Evolutionary conservation across 1,284 basidiomycete species (phyloP).

Genomic region (Vanrija humicola): DNA sequence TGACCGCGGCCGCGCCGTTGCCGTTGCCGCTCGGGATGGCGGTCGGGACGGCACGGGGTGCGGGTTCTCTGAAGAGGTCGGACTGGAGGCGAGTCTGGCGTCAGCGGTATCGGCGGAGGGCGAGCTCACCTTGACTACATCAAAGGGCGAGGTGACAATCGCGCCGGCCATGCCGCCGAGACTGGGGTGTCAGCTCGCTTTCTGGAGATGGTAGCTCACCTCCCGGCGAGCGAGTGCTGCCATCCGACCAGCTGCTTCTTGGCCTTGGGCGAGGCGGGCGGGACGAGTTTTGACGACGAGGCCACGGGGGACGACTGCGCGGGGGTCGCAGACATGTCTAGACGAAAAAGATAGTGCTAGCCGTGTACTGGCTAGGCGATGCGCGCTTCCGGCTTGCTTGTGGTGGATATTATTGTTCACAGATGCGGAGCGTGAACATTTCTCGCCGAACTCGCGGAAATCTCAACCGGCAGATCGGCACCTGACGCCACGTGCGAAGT

Average conservation of each 20-base stretch:
- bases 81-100: constrained; percentile 80
- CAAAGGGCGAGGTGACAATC: constrained; percentile 92
- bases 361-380: too few species aligned
- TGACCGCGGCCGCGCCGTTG: constrained; percentile 14
- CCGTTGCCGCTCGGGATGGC: background rate
- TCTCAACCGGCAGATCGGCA: too few species aligned
- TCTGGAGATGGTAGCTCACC: constrained; percentile 56
- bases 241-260: constrained; percentile 65
- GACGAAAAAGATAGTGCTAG: too few species aligned
- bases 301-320: background rate
- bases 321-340: background rate
- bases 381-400: too few species aligned
- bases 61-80: constrained; percentile 65
- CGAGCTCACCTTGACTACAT: constrained; percentile 74
- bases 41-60: constrained; percentile 6
- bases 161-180: constrained; percentile 97
- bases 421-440: too few species aligned
- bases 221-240: constrained; percentile 80
- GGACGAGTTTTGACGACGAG: constrained; percentile 1
- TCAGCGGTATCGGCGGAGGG: background rate
- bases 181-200: constrained; percentile 50
- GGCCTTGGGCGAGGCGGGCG: constrained; percentile 9
- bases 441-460: too few species aligned
- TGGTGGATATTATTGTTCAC: too few species aligned
- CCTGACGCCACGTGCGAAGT: background rate